A percentile compares a stretch with the other conserved stretches of the same genome.
phyloP scores from a whole-genome alignment of 1,284 basidiomycete species.

The Jaminaea rosea region DNA sequence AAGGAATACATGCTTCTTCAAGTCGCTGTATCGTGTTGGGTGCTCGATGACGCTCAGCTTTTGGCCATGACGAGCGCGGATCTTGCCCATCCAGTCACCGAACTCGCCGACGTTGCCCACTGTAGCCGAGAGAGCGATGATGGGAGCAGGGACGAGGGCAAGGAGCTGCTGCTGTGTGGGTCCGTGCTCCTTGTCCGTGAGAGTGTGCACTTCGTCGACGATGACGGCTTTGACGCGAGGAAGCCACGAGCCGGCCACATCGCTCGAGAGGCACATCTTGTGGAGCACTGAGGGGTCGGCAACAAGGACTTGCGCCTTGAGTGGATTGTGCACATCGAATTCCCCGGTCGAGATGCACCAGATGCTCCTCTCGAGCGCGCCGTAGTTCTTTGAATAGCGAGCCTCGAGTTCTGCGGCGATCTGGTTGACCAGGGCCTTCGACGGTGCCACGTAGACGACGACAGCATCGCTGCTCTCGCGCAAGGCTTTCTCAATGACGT shows the following conservation, averaged over 20 bases:
- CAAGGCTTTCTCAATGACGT: constrained; percentile 63
- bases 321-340: constrained; percentile 58
- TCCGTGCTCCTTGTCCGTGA: constrained; percentile 61
- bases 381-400: constrained; percentile 58
- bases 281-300: constrained; percentile 63
- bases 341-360: constrained; percentile 64
- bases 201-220: constrained; percentile 63
- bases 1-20: constrained; percentile 60
- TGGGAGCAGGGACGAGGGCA: constrained; percentile 58
- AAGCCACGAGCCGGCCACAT: constrained; percentile 57
- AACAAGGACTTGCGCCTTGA: constrained; percentile 61
- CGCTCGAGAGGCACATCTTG: constrained; percentile 61
- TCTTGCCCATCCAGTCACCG: constrained; percentile 58
- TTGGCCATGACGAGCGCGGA: constrained; percentile 57
- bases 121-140: constrained; percentile 64
- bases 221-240: constrained; percentile 61
- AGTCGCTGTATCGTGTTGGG: constrained; percentile 61
- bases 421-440: constrained; percentile 60
- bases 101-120: constrained; percentile 60
- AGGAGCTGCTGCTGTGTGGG: constrained; percentile 64
- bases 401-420: constrained; percentile 61
- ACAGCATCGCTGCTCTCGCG: constrained; percentile 58
- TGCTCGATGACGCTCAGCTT: constrained; percentile 58
- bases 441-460: constrained; percentile 64
- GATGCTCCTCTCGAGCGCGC: constrained; percentile 54